phyloP scores from a whole-genome alignment of 352 stramenopile genomes.

The Globisporangium apiculatum region DNA sequence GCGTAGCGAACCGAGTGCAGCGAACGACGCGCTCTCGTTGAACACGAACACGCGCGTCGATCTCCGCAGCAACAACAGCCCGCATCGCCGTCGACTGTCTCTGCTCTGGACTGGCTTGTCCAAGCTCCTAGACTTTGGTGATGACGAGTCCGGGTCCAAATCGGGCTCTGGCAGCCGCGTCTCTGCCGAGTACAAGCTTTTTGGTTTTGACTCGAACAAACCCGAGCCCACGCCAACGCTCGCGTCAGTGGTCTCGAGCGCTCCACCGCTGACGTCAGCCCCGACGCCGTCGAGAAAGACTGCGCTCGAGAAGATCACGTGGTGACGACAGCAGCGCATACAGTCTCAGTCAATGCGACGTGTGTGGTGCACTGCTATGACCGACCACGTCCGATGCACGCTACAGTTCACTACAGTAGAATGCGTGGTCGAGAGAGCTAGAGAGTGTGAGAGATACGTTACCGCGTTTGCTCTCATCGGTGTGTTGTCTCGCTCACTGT shows the following conservation, averaged over 20 bases:
- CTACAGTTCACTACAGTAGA: too few species aligned
- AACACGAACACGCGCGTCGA: too few species aligned
- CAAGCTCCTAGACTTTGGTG: neutral
- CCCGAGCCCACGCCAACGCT: constrained; percentile 17
- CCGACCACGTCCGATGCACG: too few species aligned
- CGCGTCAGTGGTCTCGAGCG: constrained; percentile 19
- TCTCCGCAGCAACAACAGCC: neutral
- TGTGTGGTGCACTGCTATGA: too few species aligned
- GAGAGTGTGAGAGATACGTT: too few species aligned
- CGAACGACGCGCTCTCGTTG: too few species aligned
- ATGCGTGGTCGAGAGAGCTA: too few species aligned
- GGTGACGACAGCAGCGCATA: neutral
- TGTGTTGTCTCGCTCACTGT: too few species aligned
- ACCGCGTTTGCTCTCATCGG: too few species aligned
- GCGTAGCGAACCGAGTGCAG: neutral
- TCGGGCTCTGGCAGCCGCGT: too few species aligned
- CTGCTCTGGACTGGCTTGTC: constrained; percentile 9
- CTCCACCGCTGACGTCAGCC: constrained; percentile 17
- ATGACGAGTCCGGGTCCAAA: too few species aligned
- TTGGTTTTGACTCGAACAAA: neutral
- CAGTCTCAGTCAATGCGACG: neutral
- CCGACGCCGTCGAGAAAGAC: neutral
- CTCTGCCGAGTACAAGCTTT: too few species aligned
- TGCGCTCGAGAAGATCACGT: neutral
- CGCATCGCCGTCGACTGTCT: neutral